A percentile compares a stretch with the other conserved stretches of the same genome.
Conservation (phyloP, 345 rosid genomes). For the Eucalyptus microcorys region DNA sequence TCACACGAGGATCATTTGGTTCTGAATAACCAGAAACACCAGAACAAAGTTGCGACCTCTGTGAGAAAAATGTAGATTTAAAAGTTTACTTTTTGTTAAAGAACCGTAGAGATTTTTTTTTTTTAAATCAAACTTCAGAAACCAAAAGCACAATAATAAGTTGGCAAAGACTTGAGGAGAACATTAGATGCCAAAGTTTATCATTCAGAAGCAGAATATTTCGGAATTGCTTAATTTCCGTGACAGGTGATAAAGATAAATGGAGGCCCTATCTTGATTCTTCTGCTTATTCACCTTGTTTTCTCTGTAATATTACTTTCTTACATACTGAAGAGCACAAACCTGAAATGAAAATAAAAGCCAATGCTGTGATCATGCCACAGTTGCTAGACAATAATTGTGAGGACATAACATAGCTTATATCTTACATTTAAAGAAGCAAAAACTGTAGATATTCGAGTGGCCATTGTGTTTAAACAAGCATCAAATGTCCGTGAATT, state of each 20-base stretch:
- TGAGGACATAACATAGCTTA: neutral
- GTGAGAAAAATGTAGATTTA: neutral
- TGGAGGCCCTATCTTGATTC: neutral
- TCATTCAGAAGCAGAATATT: neutral
- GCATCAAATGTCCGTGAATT: conserved; percentile 46
- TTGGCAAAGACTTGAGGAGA: neutral
- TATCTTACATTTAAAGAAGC: conserved; percentile 72
- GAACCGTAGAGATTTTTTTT: neutral
- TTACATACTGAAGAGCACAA: neutral
- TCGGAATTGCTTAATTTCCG: neutral
- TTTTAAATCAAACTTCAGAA: neutral
- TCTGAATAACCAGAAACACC: neutral
- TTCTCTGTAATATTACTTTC: neutral
- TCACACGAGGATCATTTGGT: neutral
- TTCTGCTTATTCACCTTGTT: neutral
- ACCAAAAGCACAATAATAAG: neutral
- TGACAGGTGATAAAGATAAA: neutral
- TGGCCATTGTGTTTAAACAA: conserved; percentile 73
- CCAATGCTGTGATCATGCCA: neutral
- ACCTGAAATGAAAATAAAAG: neutral
- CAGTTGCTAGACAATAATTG: neutral
- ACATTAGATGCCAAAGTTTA: neutral
- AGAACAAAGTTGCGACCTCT: neutral
- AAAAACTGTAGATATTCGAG: conserved; percentile 81
- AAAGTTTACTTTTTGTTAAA: neutral